phyloP scores from a whole-genome alignment of 306 rosid species.

The Mucuna pruriens region DNA sequence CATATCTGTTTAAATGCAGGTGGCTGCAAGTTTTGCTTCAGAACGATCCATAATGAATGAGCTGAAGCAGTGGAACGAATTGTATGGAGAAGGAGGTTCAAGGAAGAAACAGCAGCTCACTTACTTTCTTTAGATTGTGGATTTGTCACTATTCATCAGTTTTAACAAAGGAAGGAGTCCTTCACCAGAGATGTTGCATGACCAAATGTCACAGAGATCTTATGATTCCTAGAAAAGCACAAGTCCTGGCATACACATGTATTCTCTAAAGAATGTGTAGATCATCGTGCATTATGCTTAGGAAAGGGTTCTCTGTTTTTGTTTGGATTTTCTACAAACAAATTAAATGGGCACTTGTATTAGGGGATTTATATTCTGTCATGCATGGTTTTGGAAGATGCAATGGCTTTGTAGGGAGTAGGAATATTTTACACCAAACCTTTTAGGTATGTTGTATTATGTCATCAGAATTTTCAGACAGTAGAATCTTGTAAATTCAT shows the following conservation, averaged over 20 bases:
- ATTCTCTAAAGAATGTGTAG: background rate
- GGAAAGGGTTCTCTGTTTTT: conserved; percentile 46
- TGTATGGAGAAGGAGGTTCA: conserved; percentile 95
- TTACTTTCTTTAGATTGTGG: conserved; percentile 71
- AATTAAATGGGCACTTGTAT: conserved; percentile 22
- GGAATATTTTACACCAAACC: conserved; percentile 34
- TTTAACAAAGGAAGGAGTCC: conserved; percentile 34
- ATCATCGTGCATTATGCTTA: conserved; percentile 38
- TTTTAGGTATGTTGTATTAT: conserved; percentile 45
- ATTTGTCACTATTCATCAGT: conserved; percentile 30
- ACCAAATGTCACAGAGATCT: conserved; percentile 1
- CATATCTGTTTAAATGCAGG: conserved; percentile 51
- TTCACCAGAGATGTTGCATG: conserved; percentile 21
- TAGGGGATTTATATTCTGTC: conserved; percentile 44
- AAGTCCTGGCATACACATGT: background rate
- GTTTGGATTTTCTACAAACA: conserved; percentile 30
- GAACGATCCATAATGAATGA: conserved; percentile 90
- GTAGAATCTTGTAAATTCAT: conserved; percentile 49
- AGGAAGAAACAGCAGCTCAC: conserved; percentile 94
- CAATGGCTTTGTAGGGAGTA: conserved; percentile 42
- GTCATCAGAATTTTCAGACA: conserved; percentile 38
- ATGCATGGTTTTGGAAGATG: conserved; percentile 48
- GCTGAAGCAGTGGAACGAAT: conserved; percentile 92
- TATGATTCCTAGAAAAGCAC: conserved; percentile 33
- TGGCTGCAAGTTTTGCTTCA: conserved; percentile 87